Percentiles rank a stretch among this genome's conserved stretches.
These are phyloP conservation scores for Alternaria sp. DNA, from an alignment of 2,329 filamentous ascomycete genomes.

Conservation along the genomic window DNA sequence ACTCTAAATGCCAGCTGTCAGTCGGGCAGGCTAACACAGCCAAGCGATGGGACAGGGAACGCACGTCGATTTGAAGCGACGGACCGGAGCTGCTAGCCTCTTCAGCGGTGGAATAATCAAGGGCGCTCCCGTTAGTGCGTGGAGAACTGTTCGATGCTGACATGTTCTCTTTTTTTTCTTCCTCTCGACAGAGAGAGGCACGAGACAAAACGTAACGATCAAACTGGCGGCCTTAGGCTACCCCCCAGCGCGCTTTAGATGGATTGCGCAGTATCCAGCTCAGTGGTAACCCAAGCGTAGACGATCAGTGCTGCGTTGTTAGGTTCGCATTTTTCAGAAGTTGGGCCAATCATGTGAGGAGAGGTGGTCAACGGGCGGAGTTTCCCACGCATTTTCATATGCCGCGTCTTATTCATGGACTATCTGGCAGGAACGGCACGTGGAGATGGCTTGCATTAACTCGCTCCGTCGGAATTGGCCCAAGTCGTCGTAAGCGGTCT, in stretches of 20 bases:
- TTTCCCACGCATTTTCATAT: conserved; percentile 15
- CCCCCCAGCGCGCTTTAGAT: conserved; percentile 12
- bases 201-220: neutral
- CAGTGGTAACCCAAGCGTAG: conserved; percentile 15
- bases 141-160: conserved; percentile 5
- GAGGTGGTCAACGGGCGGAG: conserved; percentile 1
- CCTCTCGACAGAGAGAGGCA: neutral
- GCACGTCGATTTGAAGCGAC: conserved; percentile 41
- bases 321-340: conserved; percentile 11
- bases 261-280: conserved; percentile 10
- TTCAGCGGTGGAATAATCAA: conserved; percentile 18
- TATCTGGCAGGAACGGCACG: conserved; percentile 2
- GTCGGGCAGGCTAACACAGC: conserved; percentile 15
- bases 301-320: conserved; percentile 18
- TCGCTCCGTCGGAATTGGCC: conserved; percentile 7
- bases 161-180: conserved; percentile 2
- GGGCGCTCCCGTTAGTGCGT: conserved; percentile 6
- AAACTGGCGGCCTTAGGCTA: neutral
- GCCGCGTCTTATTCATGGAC: conserved; percentile 11
- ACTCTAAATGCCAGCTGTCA: conserved; percentile 18
- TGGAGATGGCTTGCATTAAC: conserved; percentile 10
- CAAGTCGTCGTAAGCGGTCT: neutral
- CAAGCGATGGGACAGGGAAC: conserved; percentile 17
- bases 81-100: conserved; percentile 35
- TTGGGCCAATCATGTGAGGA: conserved; percentile 19